Conservation (phyloP, 371 early-diverging fungal species). For the Mortierella sp. region DNA sequence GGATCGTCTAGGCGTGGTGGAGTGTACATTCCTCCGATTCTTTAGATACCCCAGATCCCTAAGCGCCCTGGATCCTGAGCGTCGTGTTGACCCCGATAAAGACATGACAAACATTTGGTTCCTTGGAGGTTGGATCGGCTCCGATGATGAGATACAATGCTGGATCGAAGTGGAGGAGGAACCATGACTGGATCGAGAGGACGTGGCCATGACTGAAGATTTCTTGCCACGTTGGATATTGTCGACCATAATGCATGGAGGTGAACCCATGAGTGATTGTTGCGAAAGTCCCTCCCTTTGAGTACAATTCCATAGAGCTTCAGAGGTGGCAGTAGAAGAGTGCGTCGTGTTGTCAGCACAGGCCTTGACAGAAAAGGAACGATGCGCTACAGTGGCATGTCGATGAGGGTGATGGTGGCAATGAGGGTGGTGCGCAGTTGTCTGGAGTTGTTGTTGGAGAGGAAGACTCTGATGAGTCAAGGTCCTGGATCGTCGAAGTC, state of each 20-base stretch:
- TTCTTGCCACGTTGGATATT: constrained; percentile 41
- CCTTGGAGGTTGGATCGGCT: too few relatives aligned
- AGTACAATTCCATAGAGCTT: constrained; percentile 16
- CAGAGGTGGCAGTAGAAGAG: constrained; percentile 2
- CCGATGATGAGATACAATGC: too few relatives aligned
- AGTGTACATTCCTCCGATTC: constrained; percentile 16
- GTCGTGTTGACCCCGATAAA: too few relatives aligned
- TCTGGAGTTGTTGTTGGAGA: too few relatives aligned
- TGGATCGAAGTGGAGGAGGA: too few relatives aligned
- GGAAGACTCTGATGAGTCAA: not conserved
- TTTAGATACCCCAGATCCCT: too few relatives aligned
- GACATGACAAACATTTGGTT: too few relatives aligned
- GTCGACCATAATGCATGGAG: constrained; percentile 34
- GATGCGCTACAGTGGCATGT: constrained; percentile 6
- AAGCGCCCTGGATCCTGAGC: too few relatives aligned
- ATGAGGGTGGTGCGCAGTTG: not conserved
- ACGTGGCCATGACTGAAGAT: constrained; percentile 15
- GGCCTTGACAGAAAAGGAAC: constrained; percentile 37
- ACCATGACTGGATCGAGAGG: too few relatives aligned
- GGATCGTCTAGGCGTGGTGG: constrained; percentile 21
- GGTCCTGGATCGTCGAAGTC: constrained; percentile 23
- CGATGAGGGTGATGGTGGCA: constrained; percentile 17
- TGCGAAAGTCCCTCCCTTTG: constrained; percentile 28
- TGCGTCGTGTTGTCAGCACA: constrained; percentile 13
- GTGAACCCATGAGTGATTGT: constrained; percentile 34